Evolutionary conservation across 495 filamentous ascomycete genomes (phyloP).

Genomic region (Penicillium samsonianum): DNA sequence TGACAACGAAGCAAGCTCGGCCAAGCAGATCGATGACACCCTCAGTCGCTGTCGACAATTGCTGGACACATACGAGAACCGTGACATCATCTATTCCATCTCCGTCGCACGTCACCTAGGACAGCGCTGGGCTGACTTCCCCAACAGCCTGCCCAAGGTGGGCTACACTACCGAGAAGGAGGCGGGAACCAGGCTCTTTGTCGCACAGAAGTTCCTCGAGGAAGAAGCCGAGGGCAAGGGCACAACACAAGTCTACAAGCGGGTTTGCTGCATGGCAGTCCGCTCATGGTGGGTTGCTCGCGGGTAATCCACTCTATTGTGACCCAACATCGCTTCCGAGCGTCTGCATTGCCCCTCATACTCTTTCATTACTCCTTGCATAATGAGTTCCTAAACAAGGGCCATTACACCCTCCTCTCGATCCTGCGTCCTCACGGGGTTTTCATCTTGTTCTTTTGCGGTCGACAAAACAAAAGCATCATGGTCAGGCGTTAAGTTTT

Average conservation of each 20-base stretch:
- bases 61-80: slow-evolving; percentile 77
- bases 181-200: slow-evolving; percentile 68
- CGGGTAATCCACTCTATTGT: slow-evolving; percentile 29
- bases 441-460: slow-evolving; percentile 15
- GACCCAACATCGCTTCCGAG: not conserved
- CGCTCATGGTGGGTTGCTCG: slow-evolving; percentile 55
- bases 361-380: slow-evolving; percentile 15
- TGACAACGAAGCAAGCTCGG: slow-evolving; percentile 59
- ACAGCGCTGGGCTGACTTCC: slow-evolving; percentile 63
- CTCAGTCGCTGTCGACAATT: slow-evolving; percentile 63
- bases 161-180: slow-evolving; percentile 69
- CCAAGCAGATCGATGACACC: slow-evolving; percentile 63
- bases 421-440: slow-evolving; percentile 12
- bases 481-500: slow-evolving; percentile 29
- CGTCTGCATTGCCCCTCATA: slow-evolving; percentile 10
- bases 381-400: slow-evolving; percentile 1
- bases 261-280: slow-evolving; percentile 71
- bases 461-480: slow-evolving; percentile 30
- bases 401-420: slow-evolving; percentile 8
- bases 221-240: slow-evolving; percentile 68
- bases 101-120: slow-evolving; percentile 76
- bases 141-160: slow-evolving; percentile 57
- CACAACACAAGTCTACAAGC: slow-evolving; percentile 79
- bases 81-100: slow-evolving; percentile 90
- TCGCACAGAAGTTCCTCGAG: slow-evolving; percentile 80